Evolutionary conservation across 495 filamentous ascomycete genomes (phyloP), one percentile per base, ranked within the genome.

Genomic region (Podospora pseudoanserina): DNA sequence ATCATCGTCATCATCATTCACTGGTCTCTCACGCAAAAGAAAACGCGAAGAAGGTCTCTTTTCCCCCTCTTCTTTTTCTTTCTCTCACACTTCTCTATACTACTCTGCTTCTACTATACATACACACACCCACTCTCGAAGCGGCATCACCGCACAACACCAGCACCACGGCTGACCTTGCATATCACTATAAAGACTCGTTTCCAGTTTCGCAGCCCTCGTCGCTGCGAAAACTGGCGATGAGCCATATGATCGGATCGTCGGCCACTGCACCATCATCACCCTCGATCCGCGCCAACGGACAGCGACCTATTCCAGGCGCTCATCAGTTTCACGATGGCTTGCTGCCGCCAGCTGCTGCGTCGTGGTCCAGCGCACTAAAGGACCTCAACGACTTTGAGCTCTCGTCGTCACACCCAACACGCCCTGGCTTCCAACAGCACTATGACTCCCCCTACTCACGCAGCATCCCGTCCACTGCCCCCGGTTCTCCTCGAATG

Each of bases 401-500:
- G 39, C 44, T 63, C 30, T 67, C 55, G 67, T 67, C 55, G 67
- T 34, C 19, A 49, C 39, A 49, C 54, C 15, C 53, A 39, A 58
- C 67, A 60, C 62, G 66, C 67, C 56, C 76, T 69, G 64, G 78
- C 53, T 64, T 75, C 68, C 39, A 49, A 11, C 39, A 49, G 39
- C 69, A 70, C 39, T 81, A 80, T 61, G 79, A 80, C 66, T 81
- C 81, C 13, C 82, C 82, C 39, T 83, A 83, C 66, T 76, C 79
- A 13, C 77, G 80, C 66, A 86, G 84, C 71, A 77, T 83, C 23
- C 75, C 82, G 5, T 86, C 85, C 20, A 86, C 85, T 55, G 85
- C 85, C 19, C 84, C 85, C 5, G 76, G 76, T 2, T 85, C 83
- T n/a, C 85, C 85, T 6, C 78, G 83, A 66, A 81, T 86, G 84